phyloP scores from a whole-genome alignment of 1,139 yeast species.

The Pichia sp. region DNA sequence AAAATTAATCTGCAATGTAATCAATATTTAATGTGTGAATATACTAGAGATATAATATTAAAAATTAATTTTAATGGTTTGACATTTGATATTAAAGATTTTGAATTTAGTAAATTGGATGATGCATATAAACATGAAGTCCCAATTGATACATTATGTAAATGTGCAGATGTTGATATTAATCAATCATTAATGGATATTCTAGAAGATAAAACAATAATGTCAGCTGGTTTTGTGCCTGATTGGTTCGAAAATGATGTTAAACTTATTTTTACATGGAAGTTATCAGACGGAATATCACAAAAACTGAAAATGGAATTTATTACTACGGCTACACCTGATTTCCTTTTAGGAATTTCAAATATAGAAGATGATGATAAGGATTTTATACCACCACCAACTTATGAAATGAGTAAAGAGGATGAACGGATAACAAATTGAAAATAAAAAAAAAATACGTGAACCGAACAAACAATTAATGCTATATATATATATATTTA shows the following conservation, averaged over 20 bases:
- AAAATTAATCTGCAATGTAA: constrained; percentile 1
- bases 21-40: constrained; percentile 1
- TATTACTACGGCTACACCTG: constrained; percentile 3
- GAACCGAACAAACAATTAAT: too few species aligned
- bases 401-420: constrained; percentile 9
- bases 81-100: constrained; percentile 13
- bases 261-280: constrained; percentile 2
- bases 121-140: constrained; percentile 3
- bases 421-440: constrained; percentile 1
- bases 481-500: too few species aligned
- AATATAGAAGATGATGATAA: background rate
- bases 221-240: constrained; percentile 6
- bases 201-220: background rate
- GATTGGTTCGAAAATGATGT: constrained; percentile 6
- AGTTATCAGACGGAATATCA: constrained; percentile 4
- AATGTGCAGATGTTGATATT: constrained; percentile 6
- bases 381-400: constrained; percentile 8
- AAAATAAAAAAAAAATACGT: too few species aligned
- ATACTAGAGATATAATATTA: background rate
- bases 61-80: constrained; percentile 8
- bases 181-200: constrained; percentile 7
- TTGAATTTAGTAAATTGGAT: constrained; percentile 4
- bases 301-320: constrained; percentile 5
- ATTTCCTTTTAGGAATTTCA: constrained; percentile 5
- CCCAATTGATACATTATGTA: background rate